Evolutionary conservation across 1,284 basidiomycete species (phyloP), one percentile per base, ranked within the genome.

Genomic region (Moesziomyces globuligerus): DNA sequence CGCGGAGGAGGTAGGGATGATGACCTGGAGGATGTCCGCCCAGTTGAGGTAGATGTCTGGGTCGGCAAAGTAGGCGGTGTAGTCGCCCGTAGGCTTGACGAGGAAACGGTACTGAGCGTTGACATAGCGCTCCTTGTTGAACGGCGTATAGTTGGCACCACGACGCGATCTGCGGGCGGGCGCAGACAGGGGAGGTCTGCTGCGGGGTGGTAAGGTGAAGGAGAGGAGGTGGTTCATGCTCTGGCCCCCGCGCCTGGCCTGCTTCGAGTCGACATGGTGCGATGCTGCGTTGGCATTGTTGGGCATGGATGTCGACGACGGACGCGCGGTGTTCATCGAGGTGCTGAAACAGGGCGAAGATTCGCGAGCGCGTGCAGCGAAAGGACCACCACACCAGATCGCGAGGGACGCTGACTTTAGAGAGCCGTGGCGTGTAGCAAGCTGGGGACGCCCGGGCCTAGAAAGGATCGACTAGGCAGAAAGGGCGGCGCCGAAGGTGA

Each of bases 11-110:
- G 91, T 91, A 29, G 93, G 91, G 65, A 98, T 89, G 76, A 98
- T 89, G 62, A 99, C 89, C 83, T 98, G 95, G 8, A 96, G 86
- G 72, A 99, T 92, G 83, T 98, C 92, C n/a, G 90, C 88, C 80
- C 80, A 81, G 42, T 77, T 70, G 41, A 81, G 60, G 26, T 74
- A 78, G 54, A 80, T 74, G 48, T 81, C 79, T 3, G 80, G 64
- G 28, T 81, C 78, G 34, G 74, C 76, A 50, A 77, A 77, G 49
- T 76, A 75, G 25, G 73, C 74, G 3, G 76, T 76, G 56, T 79
- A 78, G 48, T 81, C 79, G 44, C 76, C 78, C 4, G 80, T 79
- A 11, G 80, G 76, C 53, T 79, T 81, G 55, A 81, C 74, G 32
- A 81, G 73, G 61, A 81, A 81, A 40, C 80, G 75, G 47, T 81